These are phyloP conservation scores for Scleroderma bovista DNA, from an alignment of 768 basidiomycete species.

Conservation along the genomic window DNA sequence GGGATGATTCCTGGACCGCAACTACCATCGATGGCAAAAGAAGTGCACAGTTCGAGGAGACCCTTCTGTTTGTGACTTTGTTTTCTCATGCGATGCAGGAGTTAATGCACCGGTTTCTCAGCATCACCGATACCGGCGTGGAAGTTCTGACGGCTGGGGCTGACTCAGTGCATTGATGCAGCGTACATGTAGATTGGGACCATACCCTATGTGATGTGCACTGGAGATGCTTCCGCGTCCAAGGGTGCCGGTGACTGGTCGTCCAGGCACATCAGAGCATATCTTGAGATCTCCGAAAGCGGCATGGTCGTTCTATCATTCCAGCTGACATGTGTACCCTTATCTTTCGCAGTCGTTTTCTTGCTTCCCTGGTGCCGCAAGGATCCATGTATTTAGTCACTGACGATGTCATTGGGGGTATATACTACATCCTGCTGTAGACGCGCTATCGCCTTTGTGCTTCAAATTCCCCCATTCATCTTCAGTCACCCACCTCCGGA, in stretches of 20 bases:
- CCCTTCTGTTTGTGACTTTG: slow-evolving; percentile 65
- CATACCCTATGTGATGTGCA: slow-evolving; percentile 13
- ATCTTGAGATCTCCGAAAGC: slow-evolving; percentile 10
- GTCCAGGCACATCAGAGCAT: slow-evolving; percentile 20
- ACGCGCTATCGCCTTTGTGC: slow-evolving; percentile 23
- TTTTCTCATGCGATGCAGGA: slow-evolving; percentile 3
- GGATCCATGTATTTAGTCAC: slow-evolving; percentile 16
- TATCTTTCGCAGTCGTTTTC: slow-evolving; percentile 15
- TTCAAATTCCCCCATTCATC: slow-evolving; percentile 22
- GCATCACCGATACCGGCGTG: slow-evolving; percentile 87
- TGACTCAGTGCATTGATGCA: slow-evolving; percentile 19
- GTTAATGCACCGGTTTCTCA: slow-evolving; percentile 29
- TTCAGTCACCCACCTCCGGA: slow-evolving; percentile 6
- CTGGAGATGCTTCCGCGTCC: slow-evolving; percentile 11
- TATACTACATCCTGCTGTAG: slow-evolving; percentile 22
- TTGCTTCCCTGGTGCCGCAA: slow-evolving; percentile 22
- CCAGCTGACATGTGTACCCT: slow-evolving; percentile 30
- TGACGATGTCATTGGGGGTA: slow-evolving; percentile 22
- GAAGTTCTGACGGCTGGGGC: slow-evolving; percentile 75
- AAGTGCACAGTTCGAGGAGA: slow-evolving; percentile 98
- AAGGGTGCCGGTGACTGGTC: no score
- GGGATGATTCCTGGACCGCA: slow-evolving; percentile 97
- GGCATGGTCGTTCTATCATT: slow-evolving; percentile 6
- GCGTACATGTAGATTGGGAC: slow-evolving; percentile 7
- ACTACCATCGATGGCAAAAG: slow-evolving; percentile 86